phyloP scores from a whole-genome alignment of 208 protist species.

The Acanthamoeba quina region DNA sequence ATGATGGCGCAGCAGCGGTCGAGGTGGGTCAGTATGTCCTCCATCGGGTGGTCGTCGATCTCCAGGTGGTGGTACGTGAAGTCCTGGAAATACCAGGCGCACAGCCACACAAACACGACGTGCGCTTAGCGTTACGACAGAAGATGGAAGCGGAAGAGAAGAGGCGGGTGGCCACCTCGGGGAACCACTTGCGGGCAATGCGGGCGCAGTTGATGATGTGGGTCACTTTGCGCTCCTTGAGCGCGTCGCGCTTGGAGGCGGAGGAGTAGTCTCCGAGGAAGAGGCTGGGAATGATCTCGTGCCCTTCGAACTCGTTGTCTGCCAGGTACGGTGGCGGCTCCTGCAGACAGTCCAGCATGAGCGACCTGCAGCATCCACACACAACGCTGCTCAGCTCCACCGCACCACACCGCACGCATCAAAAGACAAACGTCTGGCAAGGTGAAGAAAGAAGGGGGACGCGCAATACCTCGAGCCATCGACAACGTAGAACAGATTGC shows the following conservation, averaged over 20 bases:
- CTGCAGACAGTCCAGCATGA: constrained; percentile 20
- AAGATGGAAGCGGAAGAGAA: too few relatives aligned
- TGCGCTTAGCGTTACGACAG: too few relatives aligned
- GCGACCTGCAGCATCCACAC: too few relatives aligned
- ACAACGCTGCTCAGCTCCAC: neutral
- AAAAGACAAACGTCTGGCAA: too few relatives aligned
- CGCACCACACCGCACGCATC: neutral
- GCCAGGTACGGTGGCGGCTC: neutral
- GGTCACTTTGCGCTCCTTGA: neutral
- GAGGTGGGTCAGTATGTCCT: constrained; percentile 16
- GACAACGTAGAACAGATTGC: neutral
- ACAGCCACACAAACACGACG: too few relatives aligned
- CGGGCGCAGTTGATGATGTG: constrained; percentile 16
- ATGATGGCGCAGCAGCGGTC: neutral
- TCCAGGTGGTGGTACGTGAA: neutral
- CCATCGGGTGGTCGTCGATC: constrained; percentile 30
- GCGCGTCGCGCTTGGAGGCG: neutral
- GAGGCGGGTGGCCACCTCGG: neutral
- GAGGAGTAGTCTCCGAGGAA: constrained; percentile 5
- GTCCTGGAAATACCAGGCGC: too few relatives aligned
- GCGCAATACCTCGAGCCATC: neutral
- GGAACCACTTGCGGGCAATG: constrained; percentile 13
- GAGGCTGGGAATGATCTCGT: neutral
- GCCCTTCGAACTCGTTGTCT: neutral
- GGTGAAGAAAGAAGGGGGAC: too few relatives aligned